Evolutionary conservation across 768 basidiomycete species (phyloP).

Genomic region (Chalciporus pseudorubinellus): DNA sequence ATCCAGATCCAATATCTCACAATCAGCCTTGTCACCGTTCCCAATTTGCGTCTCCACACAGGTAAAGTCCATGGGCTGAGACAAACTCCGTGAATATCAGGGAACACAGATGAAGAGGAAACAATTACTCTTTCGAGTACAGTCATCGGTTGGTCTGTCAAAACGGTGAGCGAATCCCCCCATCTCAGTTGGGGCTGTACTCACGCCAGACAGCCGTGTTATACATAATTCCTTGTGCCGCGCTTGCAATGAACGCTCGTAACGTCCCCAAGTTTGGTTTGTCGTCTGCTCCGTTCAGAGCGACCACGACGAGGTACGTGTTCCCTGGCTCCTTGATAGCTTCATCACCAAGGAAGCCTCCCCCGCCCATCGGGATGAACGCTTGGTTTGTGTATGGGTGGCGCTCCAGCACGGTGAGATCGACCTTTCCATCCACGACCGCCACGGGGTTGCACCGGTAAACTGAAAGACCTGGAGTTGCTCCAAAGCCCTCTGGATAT

Average conservation of each 20-base stretch:
- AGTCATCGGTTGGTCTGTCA: conserved; percentile 88
- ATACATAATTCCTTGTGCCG: conserved; percentile 86
- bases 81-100: conserved; percentile 16
- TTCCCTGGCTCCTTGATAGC: conserved; percentile 47
- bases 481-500: conserved; percentile 58
- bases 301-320: conserved; percentile 83
- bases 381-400: conserved; percentile 89
- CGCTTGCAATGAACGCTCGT: conserved; percentile 78
- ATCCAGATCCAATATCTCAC: conserved; percentile 72
- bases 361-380: conserved; percentile 90
- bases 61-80: conserved; percentile 71
- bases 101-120: not conserved
- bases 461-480: conserved; percentile 72
- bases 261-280: conserved; percentile 72
- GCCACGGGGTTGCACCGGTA: conserved; percentile 70
- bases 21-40: conserved; percentile 72
- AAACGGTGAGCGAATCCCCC: conserved; percentile 6
- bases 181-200: conserved; percentile 33
- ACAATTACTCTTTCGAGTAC: conserved; percentile 63
- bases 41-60: conserved; percentile 96
- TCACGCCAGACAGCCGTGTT: conserved; percentile 85
- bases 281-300: conserved; percentile 73
- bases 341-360: conserved; percentile 38
- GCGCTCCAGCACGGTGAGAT: conserved; percentile 77
- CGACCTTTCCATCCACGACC: conserved; percentile 47